Percentiles rank a stretch among this genome's conserved stretches.
Conservation (phyloP, 768 basidiomycete genomes). For the Macrocybe gigantea region DNA sequence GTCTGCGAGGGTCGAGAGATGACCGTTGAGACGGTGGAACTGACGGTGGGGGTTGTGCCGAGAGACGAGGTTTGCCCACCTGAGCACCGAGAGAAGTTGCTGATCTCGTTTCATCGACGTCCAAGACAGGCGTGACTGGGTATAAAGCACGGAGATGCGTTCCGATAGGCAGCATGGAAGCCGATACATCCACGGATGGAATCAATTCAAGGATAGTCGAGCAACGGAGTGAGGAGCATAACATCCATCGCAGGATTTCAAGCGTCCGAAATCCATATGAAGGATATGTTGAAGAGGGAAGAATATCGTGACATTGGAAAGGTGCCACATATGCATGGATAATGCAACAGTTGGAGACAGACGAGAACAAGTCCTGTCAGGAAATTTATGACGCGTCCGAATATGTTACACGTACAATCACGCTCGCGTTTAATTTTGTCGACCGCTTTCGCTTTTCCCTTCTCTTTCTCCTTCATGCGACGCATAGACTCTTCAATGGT, state of each 20-base stretch:
- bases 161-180: background rate
- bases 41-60: slow-evolving; percentile 38
- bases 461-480: slow-evolving; percentile 70
- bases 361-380: slow-evolving; percentile 15
- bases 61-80: slow-evolving; percentile 38
- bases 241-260: background rate
- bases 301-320: background rate
- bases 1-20: slow-evolving; percentile 59
- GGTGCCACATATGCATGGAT: background rate
- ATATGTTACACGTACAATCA: slow-evolving; percentile 55
- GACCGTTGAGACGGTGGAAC: slow-evolving; percentile 45
- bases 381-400: slow-evolving; percentile 10
- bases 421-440: slow-evolving; percentile 72
- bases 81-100: slow-evolving; percentile 25
- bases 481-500: slow-evolving; percentile 74
- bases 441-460: slow-evolving; percentile 64
- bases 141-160: background rate
- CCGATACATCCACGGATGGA: background rate
- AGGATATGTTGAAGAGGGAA: background rate
- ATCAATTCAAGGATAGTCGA: background rate
- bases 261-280: background rate
- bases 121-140: slow-evolving; percentile 40
- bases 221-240: background rate
- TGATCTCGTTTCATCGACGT: slow-evolving; percentile 43
- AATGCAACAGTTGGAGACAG: slow-evolving; percentile 7